Base-by-base conservation (phyloP, 208 protist genomes). In the Polymyxa betae region DNA sequence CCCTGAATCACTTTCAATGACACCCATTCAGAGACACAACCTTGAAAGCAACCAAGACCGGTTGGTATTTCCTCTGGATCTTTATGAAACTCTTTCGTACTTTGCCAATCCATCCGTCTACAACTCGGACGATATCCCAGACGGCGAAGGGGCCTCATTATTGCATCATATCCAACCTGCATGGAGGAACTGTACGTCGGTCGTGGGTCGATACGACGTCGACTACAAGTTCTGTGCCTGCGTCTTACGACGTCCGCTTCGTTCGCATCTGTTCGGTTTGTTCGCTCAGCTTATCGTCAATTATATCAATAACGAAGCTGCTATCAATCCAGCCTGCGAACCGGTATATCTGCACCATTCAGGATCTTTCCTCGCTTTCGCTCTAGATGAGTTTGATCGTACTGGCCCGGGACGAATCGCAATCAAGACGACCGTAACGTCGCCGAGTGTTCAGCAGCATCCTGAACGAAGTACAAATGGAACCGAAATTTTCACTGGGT, bases 151-250 rank as follows among this genome's bases (percentile, higher is more conserved):
- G n/a, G n/a, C n/a, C n/a, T n/a, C n/a, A n/a, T 35, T 82, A 12
- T 35, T 43, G 16, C 5, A 5, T 12, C 16, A 82, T 5, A 5
- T 5, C 72, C 5, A 40, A 5, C 35, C 72, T 5, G 35, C n/a
- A 82, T 60, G 49, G 49, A 5, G 72, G 16, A 43, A 82, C 72
- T 82, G 72, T 35, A 20, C n/a, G 16, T 60, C 49, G 49, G 72
- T 82, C 72, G n/a, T 82, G 16, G 72, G 40, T 20, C 16, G 35
- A 82, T 82, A 82, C 72, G 72, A 82, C 35, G 72, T 82, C 72
- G 40, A 82, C 35, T 82, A 82, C 72, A 82, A 82, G n/a, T 5
- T 35, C 16, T 82, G 72, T 35, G 72, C 35, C 16, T 82, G 72
- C n/a, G n/a, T 43, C 16, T 5, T 82, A 45, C 5, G 72, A 16